Evolutionary conservation across 192 early-diverging fungal species (phyloP), one percentile per base, ranked within the genome.

Genomic region (Lunasporangiospora selenospora): DNA sequence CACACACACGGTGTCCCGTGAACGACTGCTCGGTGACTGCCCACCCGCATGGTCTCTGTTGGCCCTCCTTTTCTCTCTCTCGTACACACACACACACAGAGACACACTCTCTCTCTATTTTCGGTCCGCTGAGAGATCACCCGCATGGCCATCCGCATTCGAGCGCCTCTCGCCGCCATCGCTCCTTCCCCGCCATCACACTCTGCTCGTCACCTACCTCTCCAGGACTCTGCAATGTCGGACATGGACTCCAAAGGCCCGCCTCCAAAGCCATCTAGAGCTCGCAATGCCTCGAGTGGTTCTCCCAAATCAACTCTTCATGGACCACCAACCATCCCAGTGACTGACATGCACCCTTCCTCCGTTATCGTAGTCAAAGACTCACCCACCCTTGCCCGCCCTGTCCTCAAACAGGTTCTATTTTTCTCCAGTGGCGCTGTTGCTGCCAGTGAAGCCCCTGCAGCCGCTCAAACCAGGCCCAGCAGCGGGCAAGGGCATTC

Each of bases 211-310:
- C 1, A 24, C 26, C 46, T 12, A 27, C 46, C 46, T 48, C 18
- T 12, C 15, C 30, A 53, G n/a, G n/a, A n/a, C n/a, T n/a, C n/a
- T n/a, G n/a, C 19, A 18, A 24, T 33, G 34, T 32, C 27, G 18
- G 27, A 30, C 11, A 30, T 9, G 19, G 24, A 33, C 30, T 47
- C 53, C 48, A 73, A 58, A 42, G 67, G 62, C 15, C 60, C 69
- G 5, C 69, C 69, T 21, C 69, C 60, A 5, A 73, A 73, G 41
- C 69, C 69, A 19, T 34, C 53, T 5, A 40, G 69, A 11, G 63
- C 58, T 73, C 69, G 69, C 38, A 38, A 53, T 7, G 16, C 53
- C 2, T 49, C 62, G 4, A 39, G 24, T 8, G 33, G 32, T 24
- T 43, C 58, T 36, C n/a, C 66, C 11, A 49, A 41, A 24, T 19